phyloP scores from a whole-genome alignment of 352 stramenopile genomes.

The Pythium sukuiense region DNA sequence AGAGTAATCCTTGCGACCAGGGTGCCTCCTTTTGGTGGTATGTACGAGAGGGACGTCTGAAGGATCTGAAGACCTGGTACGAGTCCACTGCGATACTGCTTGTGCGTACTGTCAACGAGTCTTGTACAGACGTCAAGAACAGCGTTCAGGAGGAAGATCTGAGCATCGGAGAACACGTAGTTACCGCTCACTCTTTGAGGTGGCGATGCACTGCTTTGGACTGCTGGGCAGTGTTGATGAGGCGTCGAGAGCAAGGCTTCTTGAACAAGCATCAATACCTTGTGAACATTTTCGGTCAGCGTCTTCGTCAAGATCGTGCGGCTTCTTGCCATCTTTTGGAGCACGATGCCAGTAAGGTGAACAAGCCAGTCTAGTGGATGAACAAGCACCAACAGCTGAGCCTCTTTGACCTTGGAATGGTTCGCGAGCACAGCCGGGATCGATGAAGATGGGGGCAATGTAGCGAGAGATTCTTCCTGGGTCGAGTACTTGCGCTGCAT shows the following conservation, averaged over 20 bases:
- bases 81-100: constrained; percentile 68
- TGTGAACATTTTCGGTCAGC: constrained; percentile 79
- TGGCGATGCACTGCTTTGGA: neutral
- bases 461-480: neutral
- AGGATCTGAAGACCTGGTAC: constrained; percentile 70
- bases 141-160: constrained; percentile 69
- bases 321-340: constrained; percentile 75
- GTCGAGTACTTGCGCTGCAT: constrained; percentile 64
- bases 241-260: constrained; percentile 57
- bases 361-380: constrained; percentile 64
- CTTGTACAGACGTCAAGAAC: constrained; percentile 74
- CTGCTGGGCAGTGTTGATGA: constrained; percentile 20
- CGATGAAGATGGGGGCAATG: constrained; percentile 4
- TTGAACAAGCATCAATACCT: constrained; percentile 63
- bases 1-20: constrained; percentile 61
- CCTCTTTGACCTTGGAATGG: neutral
- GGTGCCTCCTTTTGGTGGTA: constrained; percentile 25
- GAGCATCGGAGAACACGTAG: constrained; percentile 53
- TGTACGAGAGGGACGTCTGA: constrained; percentile 52
- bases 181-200: constrained; percentile 20
- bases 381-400: constrained; percentile 27
- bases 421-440: constrained; percentile 25
- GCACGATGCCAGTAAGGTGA: constrained; percentile 62
- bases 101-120: constrained; percentile 77
- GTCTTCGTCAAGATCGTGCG: constrained; percentile 73